A percentile compares a stretch with the other conserved stretches of the same genome.
phyloP scores from a whole-genome alignment of 345 rosid species.

The Linum tenue region DNA sequence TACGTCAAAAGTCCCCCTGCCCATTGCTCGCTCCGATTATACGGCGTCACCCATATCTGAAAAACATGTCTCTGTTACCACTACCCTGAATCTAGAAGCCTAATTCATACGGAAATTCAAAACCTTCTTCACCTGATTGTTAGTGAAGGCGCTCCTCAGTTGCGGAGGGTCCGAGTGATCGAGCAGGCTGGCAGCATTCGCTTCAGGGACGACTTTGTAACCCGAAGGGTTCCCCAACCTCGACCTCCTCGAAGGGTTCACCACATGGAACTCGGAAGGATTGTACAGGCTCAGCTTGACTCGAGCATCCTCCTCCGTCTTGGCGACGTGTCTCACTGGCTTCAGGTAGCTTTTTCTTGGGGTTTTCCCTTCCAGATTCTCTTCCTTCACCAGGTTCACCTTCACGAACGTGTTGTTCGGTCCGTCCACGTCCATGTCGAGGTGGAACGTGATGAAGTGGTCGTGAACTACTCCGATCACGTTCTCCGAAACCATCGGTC shows the following conservation, averaged over 20 bases:
- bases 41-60: constrained; percentile 65
- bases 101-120: no score
- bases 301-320: constrained; percentile 63
- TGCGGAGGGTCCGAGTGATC: constrained; percentile 73
- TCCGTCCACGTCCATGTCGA: constrained; percentile 58
- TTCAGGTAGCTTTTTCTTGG: constrained; percentile 57
- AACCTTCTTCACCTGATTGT: constrained; percentile 45
- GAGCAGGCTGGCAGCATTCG: constrained; percentile 63
- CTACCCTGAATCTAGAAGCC: no score
- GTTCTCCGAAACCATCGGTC: constrained; percentile 49
- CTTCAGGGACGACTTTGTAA: constrained; percentile 65
- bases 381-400: constrained; percentile 46
- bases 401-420: constrained; percentile 48
- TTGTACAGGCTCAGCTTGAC: constrained; percentile 53
- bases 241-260: constrained; percentile 47
- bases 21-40: constrained; percentile 55
- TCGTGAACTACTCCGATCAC: constrained; percentile 60
- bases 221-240: constrained; percentile 64
- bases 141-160: constrained; percentile 52
- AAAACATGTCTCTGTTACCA: not conserved
- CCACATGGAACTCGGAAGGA: constrained; percentile 63
- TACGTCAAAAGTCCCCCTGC: constrained; percentile 53
- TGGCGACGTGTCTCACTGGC: constrained; percentile 33
- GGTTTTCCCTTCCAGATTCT: constrained; percentile 36
- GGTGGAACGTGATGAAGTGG: constrained; percentile 50